A percentile compares a stretch with the other conserved stretches of the same genome.
Evolutionary conservation across 192 early-diverging fungal genomes (phyloP).

Genomic region (Mortierella alpina): DNA sequence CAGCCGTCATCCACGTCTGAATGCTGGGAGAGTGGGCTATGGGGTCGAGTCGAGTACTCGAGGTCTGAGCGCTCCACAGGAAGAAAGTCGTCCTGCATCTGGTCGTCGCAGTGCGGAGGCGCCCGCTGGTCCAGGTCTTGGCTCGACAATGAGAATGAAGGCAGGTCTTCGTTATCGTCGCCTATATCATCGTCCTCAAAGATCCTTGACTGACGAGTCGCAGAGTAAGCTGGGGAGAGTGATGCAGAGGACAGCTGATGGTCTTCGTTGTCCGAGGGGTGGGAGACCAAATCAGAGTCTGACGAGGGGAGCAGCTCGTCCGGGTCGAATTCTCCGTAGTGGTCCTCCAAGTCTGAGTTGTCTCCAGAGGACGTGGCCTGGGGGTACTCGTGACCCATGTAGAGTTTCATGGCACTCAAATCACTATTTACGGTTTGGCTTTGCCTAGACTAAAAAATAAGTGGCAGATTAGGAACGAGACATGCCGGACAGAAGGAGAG

Average conservation of each 20-base stretch:
- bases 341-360: constrained; percentile 39
- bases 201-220: neutral
- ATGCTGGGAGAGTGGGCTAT: constrained; percentile 27
- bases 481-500: neutral
- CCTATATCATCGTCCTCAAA: constrained; percentile 5
- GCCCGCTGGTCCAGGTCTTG: constrained; percentile 13
- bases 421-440: neutral
- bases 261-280: constrained; percentile 44
- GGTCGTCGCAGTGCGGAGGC: neutral
- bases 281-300: constrained; percentile 45
- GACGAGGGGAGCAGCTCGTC: constrained; percentile 34
- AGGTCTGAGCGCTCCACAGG: constrained; percentile 34
- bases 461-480: neutral
- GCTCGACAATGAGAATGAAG: constrained; percentile 14
- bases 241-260: constrained; percentile 1
- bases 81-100: constrained; percentile 30
- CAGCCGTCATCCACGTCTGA: constrained; percentile 17
- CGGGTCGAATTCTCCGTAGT: constrained; percentile 19
- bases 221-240: neutral
- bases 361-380: constrained; percentile 4
- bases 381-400: neutral
- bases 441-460: neutral
- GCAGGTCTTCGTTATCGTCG: constrained; percentile 7
- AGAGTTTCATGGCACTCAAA: neutral
- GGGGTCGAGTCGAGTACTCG: constrained; percentile 26